Evolutionary conservation across 768 basidiomycete species (phyloP), one percentile per base, ranked within the genome.

Genomic region (Trametes cingulata): DNA sequence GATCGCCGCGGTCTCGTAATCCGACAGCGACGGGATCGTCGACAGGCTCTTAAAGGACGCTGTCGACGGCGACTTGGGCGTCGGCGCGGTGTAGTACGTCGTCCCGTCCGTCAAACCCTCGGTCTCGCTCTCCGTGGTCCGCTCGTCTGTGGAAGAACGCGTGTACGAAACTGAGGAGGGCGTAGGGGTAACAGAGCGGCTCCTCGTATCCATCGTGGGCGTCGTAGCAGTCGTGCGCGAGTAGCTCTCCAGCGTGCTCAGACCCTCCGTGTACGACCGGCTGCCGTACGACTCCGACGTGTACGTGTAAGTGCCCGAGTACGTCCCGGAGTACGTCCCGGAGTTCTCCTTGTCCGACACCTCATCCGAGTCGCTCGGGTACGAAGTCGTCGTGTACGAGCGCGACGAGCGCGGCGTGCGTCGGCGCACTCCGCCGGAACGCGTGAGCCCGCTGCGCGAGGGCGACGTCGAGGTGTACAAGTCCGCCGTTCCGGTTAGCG

Each of bases 311-410:
- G 62, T 48, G 20, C 47, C 55, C 2, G 55, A 56, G 52, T 66
- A 68, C 12, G 69, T 70, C 64, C 69, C 62, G 29, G 68, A 51
- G 27, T 50, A 14, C 66, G 61, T 41, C n/a, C 25, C 29, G 9
- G 52, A 54, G 58, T 87, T 85, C 70, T 86, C 87, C 68, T 85
- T 86, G 61, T 89, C 85, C 0, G 82, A 83, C 6, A 69, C 71
- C 12, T 74, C 75, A n/a, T 81, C 80, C n/a, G 68, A 69, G 64
- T 67, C 69, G 60, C 62, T 68, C 52, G 72, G 67, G 55, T 76
- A 75, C 0, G 76, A 74, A 69, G 66, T 77, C 1, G 81, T 79
- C 47, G 81, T 79, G 52, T 76, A 75, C 7, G 80, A 76, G 40
- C 79, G 73, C 5, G 82, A 77, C 22, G 72, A 73, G 14, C 76